Conservation (phyloP, 106 monocot genomes). For the Alisma plantagoaquatica region DNA sequence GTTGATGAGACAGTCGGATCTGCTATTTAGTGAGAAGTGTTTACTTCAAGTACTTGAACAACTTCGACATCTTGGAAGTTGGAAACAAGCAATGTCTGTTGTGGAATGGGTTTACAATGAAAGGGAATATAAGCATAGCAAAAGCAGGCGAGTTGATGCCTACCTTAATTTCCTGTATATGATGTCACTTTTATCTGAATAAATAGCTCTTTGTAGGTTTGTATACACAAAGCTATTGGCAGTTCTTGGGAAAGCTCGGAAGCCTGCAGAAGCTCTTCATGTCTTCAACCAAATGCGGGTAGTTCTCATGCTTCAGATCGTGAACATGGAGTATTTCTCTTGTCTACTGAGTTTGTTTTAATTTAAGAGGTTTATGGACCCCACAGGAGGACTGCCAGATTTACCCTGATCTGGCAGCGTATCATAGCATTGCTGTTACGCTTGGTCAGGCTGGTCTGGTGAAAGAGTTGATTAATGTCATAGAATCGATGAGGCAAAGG, state of each 20-base stretch:
- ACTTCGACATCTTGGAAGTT: slow-evolving; percentile 48
- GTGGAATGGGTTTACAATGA: slow-evolving; percentile 86
- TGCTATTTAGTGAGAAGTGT: slow-evolving; percentile 53
- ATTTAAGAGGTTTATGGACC: too few relatives aligned
- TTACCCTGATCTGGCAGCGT: slow-evolving; percentile 96
- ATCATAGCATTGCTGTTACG: slow-evolving; percentile 79
- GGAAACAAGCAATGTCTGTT: slow-evolving; percentile 75
- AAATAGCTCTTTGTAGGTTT: slow-evolving; percentile 39
- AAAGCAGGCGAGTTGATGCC: slow-evolving; percentile 58
- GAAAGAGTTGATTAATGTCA: slow-evolving; percentile 50
- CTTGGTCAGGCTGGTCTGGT: slow-evolving; percentile 94
- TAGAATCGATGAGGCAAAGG: slow-evolving; percentile 74
- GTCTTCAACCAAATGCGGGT: slow-evolving; percentile 75
- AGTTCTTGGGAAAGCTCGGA: slow-evolving; percentile 84
- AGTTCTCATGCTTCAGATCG: too few relatives aligned
- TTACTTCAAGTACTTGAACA: slow-evolving; percentile 55
- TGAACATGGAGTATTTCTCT: too few relatives aligned
- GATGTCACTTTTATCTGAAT: not conserved
- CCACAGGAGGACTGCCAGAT: slow-evolving; percentile 73
- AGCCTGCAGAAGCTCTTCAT: slow-evolving; percentile 59
- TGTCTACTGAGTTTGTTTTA: too few relatives aligned
- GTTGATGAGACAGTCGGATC: slow-evolving; percentile 79
- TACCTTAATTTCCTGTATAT: not conserved
- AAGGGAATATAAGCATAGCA: slow-evolving; percentile 54
- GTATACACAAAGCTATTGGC: slow-evolving; percentile 90